Conservation (phyloP, 352 stramenopile genomes). For the Globisporangium polare region DNA sequence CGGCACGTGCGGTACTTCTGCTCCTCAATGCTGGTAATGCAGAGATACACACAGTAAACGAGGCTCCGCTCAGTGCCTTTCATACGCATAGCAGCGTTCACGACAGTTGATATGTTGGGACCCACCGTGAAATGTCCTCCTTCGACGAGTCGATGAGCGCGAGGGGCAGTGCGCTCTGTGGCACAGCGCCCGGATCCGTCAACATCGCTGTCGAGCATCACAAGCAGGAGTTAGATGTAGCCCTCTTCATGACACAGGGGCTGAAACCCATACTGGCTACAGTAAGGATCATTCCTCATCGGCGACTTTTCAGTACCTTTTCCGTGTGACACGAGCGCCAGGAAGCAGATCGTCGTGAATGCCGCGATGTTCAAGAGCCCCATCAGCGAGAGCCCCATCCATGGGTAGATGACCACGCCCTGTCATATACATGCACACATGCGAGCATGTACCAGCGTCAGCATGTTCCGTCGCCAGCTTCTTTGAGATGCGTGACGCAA, state of each 20-base stretch:
- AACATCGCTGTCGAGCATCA: constrained; percentile 87
- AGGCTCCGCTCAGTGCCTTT: too few species aligned
- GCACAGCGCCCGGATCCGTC: constrained; percentile 96
- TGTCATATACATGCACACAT: constrained; percentile 15
- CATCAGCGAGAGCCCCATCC: constrained; percentile 75
- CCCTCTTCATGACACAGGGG: background rate
- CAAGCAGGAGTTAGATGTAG: background rate
- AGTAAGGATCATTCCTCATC: background rate
- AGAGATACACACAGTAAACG: background rate
- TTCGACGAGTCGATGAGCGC: constrained; percentile 69
- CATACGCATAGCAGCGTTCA: too few species aligned
- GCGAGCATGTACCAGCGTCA: too few species aligned
- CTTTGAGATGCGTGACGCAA: too few species aligned
- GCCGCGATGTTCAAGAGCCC: constrained; percentile 63
- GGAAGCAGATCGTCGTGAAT: constrained; percentile 70
- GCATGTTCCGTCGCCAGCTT: too few species aligned
- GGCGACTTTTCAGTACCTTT: constrained; percentile 54
- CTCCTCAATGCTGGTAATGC: constrained; percentile 62
- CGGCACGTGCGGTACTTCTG: constrained; percentile 83
- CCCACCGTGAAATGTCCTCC: constrained; percentile 73
- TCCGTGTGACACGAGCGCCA: constrained; percentile 93
- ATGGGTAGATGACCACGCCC: constrained; percentile 88
- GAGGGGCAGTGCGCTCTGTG: constrained; percentile 89
- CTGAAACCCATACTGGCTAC: background rate
- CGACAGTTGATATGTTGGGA: too few species aligned